A percentile compares a stretch with the other conserved stretches of the same genome.
Evolutionary conservation across 2,329 filamentous ascomycete genomes (phyloP).

Genomic region (Mycocentrospora acerina): DNA sequence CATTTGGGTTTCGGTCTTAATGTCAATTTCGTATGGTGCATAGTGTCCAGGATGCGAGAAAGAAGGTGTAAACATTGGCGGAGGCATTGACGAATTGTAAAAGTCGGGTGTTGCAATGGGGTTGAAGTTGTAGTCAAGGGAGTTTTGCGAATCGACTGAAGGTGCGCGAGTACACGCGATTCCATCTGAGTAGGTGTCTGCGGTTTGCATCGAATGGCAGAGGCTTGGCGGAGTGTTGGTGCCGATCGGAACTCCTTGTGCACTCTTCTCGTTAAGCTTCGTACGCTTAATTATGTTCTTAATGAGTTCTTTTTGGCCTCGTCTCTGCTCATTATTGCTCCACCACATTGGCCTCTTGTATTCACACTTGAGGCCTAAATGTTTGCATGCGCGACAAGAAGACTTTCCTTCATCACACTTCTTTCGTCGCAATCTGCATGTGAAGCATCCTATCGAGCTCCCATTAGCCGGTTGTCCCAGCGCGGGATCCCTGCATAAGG

Average conservation of each 20-base stretch:
- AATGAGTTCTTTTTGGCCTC: constrained; percentile 88
- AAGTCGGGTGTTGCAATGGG: constrained; percentile 57
- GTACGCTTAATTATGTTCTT: constrained; percentile 98
- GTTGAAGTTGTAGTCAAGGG: constrained; percentile 65
- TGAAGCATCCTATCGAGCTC: constrained; percentile 61
- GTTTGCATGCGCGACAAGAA: constrained; percentile 64
- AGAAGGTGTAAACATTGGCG: constrained; percentile 46
- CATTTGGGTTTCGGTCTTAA: constrained; percentile 93
- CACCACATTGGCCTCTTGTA: constrained; percentile 98
- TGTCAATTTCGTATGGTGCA: constrained; percentile 87
- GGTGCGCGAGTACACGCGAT: constrained; percentile 69
- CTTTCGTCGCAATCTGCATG: constrained; percentile 67
- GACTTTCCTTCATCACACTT: constrained; percentile 70
- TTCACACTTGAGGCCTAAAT: constrained; percentile 84
- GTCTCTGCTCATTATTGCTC: constrained; percentile 86
- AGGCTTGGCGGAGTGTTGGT: constrained; percentile 72
- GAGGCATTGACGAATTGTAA: constrained; percentile 64
- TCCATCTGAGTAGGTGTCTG: constrained; percentile 75
- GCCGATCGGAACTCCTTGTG: constrained; percentile 51
- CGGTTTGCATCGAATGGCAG: constrained; percentile 78
- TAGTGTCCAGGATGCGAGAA: constrained; percentile 60
- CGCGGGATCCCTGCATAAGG: constrained; percentile 40
- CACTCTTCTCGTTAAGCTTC: constrained; percentile 85
- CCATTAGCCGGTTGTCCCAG: constrained; percentile 40
- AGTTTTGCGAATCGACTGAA: constrained; percentile 79